Evolutionary conservation across 139 green algal species (phyloP).

Genomic region (Limnomonas spitsbergensis): DNA sequence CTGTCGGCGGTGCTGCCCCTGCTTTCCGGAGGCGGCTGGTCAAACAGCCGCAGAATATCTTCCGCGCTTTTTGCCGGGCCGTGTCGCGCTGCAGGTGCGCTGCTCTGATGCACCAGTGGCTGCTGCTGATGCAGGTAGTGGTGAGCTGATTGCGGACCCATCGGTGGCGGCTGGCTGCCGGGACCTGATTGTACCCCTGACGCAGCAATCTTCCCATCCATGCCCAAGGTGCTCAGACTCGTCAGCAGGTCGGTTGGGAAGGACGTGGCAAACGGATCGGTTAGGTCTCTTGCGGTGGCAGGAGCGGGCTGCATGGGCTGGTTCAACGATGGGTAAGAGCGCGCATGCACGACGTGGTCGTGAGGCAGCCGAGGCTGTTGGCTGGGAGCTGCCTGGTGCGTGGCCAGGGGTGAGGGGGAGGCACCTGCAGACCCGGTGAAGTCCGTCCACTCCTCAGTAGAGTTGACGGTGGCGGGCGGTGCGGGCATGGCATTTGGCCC

Average conservation of each 20-base stretch:
- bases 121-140: not conserved
- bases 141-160: not conserved
- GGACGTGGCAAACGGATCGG: not conserved
- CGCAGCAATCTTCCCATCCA: not conserved
- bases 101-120: not conserved
- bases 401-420: not conserved
- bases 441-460: constrained; percentile 31
- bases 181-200: not conserved
- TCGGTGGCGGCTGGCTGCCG: not conserved
- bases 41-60: constrained; percentile 16
- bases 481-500: not conserved
- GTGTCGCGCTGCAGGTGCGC: not conserved
- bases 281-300: not conserved
- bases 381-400: not conserved
- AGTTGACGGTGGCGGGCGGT: not conserved
- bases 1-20: not conserved
- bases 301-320: not conserved
- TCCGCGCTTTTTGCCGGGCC: constrained; percentile 7
- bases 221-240: not conserved
- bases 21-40: not conserved
- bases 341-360: not conserved
- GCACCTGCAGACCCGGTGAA: constrained; percentile 18
- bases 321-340: not conserved
- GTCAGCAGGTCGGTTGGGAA: not conserved
- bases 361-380: not conserved